These are phyloP conservation scores for Nemania sp. DNA, from an alignment of 2,329 filamentous ascomycete genomes.

Conservation along the genomic window DNA sequence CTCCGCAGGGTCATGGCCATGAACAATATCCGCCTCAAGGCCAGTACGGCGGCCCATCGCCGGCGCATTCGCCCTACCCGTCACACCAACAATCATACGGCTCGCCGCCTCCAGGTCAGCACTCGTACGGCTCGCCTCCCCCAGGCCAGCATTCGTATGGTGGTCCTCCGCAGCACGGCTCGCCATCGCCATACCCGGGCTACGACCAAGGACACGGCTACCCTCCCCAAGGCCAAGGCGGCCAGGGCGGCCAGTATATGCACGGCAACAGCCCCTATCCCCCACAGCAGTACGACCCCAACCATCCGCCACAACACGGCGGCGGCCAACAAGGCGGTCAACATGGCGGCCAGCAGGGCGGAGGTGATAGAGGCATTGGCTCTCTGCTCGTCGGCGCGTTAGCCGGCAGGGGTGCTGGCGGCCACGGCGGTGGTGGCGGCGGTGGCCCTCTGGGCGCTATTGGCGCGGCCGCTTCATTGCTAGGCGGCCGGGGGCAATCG, in stretches of 20 bases:
- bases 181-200: constrained; percentile 17
- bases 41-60: constrained; percentile 24
- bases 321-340: background rate
- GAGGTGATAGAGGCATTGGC: constrained; percentile 32
- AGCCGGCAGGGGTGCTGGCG: constrained; percentile 21
- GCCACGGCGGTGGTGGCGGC: constrained; percentile 9
- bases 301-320: constrained; percentile 6
- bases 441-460: constrained; percentile 27
- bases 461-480: constrained; percentile 31
- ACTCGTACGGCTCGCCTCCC: constrained; percentile 23
- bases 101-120: too few species aligned
- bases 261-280: constrained; percentile 26
- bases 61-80: constrained; percentile 31
- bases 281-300: constrained; percentile 23
- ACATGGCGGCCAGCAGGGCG: constrained; percentile 16
- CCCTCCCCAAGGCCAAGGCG: constrained; percentile 19
- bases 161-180: constrained; percentile 20
- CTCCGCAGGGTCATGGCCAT: constrained; percentile 24
- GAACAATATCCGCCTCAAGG: constrained; percentile 27
- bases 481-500: constrained; percentile 18
- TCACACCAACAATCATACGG: constrained; percentile 25
- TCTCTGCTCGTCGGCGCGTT: constrained; percentile 29
- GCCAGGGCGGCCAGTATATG: constrained; percentile 27
- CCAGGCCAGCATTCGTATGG: constrained; percentile 26
- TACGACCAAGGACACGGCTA: constrained; percentile 29